A percentile compares a stretch with the other conserved stretches of the same genome.
These are phyloP conservation scores for Terfezia boudieri DNA, from an alignment of 495 filamentous ascomycete species.

Conservation along the genomic window DNA sequence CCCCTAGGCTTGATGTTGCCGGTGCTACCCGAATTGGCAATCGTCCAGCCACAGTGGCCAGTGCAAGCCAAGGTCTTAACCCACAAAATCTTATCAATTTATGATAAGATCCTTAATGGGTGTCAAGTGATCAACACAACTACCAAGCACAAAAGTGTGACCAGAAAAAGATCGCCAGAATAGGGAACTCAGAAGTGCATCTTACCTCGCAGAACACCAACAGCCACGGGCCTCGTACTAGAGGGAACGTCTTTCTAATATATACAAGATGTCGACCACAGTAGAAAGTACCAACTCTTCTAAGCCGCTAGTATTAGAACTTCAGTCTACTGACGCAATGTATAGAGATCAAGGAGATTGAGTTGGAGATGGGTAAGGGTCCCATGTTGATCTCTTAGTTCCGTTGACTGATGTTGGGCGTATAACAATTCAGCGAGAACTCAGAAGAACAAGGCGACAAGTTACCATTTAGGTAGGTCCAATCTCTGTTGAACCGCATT, in stretches of 20 bases:
- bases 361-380: slow-evolving; percentile 54
- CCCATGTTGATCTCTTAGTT: not conserved
- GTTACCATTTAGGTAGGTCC: slow-evolving; percentile 28
- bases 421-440: slow-evolving; percentile 41
- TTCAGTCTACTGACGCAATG: slow-evolving; percentile 5
- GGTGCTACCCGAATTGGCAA: too few relatives aligned
- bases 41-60: too few relatives aligned
- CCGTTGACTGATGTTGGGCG: slow-evolving; percentile 6
- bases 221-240: too few relatives aligned
- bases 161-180: too few relatives aligned
- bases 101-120: too few relatives aligned
- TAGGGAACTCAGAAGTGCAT: too few relatives aligned
- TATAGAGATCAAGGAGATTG: slow-evolving; percentile 83
- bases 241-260: not conserved
- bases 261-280: slow-evolving; percentile 16
- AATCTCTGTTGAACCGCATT: not conserved
- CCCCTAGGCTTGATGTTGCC: too few relatives aligned
- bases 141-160: too few relatives aligned
- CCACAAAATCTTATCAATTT: too few relatives aligned
- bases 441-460: slow-evolving; percentile 92
- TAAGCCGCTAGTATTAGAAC: not conserved
- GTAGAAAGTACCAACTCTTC: slow-evolving; percentile 4
- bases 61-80: too few relatives aligned
- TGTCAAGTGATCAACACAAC: too few relatives aligned
- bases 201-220: too few relatives aligned